Evolutionary conservation across 805 yeast genomes (phyloP).

Genomic region (Metschnikowia colocasiae): DNA sequence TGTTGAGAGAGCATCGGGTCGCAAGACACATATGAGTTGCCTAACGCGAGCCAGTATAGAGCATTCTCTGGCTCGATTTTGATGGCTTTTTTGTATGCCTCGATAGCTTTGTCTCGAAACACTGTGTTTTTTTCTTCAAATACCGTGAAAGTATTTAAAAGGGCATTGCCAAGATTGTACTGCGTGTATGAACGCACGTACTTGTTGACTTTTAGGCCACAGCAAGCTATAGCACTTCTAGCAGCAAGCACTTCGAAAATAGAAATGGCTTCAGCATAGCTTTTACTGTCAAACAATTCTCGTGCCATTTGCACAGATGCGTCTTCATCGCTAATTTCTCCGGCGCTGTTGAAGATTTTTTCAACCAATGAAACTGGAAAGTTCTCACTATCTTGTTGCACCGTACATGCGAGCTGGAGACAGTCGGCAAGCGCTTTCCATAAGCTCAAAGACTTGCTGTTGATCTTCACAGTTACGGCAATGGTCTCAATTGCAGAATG

Average conservation of each 20-base stretch:
- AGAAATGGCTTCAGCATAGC: constrained; percentile 31
- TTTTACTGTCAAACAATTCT: constrained; percentile 11
- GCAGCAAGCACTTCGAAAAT: constrained; percentile 44
- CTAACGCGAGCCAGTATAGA: constrained; percentile 79
- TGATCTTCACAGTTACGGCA: constrained; percentile 31
- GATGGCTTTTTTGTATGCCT: constrained; percentile 61
- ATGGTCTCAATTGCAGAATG: constrained; percentile 45
- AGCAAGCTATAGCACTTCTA: constrained; percentile 38
- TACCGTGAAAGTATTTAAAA: constrained; percentile 41
- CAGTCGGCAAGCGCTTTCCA: constrained; percentile 69
- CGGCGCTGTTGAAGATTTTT: constrained; percentile 16
- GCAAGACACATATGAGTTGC: constrained; percentile 62
- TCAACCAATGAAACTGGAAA: constrained; percentile 42
- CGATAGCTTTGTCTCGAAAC: constrained; percentile 52
- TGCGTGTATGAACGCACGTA: constrained; percentile 50
- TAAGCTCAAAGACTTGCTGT: constrained; percentile 44
- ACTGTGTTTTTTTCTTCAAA: constrained; percentile 5
- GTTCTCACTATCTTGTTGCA: constrained; percentile 49
- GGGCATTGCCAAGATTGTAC: constrained; percentile 71
- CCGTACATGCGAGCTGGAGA: constrained; percentile 47
- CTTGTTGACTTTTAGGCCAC: constrained; percentile 41
- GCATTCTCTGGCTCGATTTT: constrained; percentile 66
- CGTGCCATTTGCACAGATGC: constrained; percentile 19
- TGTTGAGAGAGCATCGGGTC: constrained; percentile 84
- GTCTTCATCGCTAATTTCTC: constrained; percentile 14